Conservation (phyloP, 2,329 filamentous ascomycete species). For the Rhexocercosporidium sp. region DNA sequence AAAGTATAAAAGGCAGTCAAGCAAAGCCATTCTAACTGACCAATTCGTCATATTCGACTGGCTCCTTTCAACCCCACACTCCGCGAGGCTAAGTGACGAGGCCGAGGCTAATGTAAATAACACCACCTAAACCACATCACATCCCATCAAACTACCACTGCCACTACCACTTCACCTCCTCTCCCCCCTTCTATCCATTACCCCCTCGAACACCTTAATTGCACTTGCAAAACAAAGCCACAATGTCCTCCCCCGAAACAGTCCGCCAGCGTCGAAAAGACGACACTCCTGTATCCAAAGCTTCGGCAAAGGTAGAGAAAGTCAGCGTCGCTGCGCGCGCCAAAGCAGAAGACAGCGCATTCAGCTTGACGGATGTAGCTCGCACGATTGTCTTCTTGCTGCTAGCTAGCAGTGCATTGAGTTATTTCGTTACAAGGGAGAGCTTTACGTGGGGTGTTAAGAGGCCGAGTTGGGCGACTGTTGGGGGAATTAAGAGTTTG, state of each 20-base stretch:
- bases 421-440: conserved; percentile 42
- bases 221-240: neutral
- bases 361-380: conserved; percentile 37
- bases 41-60: conserved; percentile 18
- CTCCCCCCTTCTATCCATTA: neutral
- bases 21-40: neutral
- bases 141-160: neutral
- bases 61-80: conserved; percentile 12
- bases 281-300: neutral
- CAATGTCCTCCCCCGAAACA: conserved; percentile 22
- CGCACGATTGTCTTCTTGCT: conserved; percentile 38
- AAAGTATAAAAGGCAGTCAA: neutral
- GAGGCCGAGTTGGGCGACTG: conserved; percentile 35
- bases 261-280: conserved; percentile 22
- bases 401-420: conserved; percentile 33
- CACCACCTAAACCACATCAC: conserved; percentile 19
- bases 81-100: conserved; percentile 28
- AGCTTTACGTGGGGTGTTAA: conserved; percentile 37
- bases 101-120: conserved; percentile 29
- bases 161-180: neutral
- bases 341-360: conserved; percentile 37
- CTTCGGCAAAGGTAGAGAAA: conserved; percentile 16
- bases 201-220: neutral
- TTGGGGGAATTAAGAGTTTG: conserved; percentile 33
- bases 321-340: conserved; percentile 19